Base-by-base conservation (phyloP, 768 basidiomycete genomes). In the Mycena galericulata region DNA sequence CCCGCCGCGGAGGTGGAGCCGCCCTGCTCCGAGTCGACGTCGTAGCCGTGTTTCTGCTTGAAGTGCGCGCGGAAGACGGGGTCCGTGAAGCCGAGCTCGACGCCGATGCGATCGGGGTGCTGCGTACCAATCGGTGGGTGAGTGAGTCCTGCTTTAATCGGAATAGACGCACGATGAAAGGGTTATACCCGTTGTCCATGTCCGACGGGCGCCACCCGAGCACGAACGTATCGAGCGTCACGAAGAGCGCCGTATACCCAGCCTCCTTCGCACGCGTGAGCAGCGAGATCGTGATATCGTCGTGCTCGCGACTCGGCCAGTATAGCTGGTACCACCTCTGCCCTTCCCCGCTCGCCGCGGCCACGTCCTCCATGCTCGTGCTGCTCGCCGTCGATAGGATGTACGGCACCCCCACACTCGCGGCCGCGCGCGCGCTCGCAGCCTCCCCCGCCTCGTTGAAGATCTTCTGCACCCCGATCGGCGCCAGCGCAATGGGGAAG, bases 301-400 rank as follows among this genome's bases (percentile, higher is more conserved):
- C 68, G 56, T 57, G 56, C 38, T 57, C 56, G 40, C 75, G 73
- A 20, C 71, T 73, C 1, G 84, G 83, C 81, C 84, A 85, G 68
- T 86, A 87, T n/a, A 87, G 77, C 68, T 88, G 87, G 68, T 81
- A 88, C 84, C 84, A 88, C 9, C 86, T 82, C 24, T 77, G 77
- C 0, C 80, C 82, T 41, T 75, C 69, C n/a, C 84, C 83, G 55
- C 83, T 84, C 2, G 84, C 87, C 27, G 78, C 70, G 2, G 82
- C 88, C 4, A 87, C 84, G 7, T 81, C 80, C 69, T 89, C 87
- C 66, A 89, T 85, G 10, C 80, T 79, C n/a, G 81, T 79, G 24
- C 79, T 76, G 11, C 80, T 78, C 10, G 87, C 86, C 8, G 84
- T 83, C 60, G 83, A 83, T 66, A 88, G 78, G 65, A 80, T 79